A percentile compares a stretch with the other conserved stretches of the same genome.
phyloP scores from a whole-genome alignment of 139 green algal genomes.

The Volvox reticuliferus region DNA sequence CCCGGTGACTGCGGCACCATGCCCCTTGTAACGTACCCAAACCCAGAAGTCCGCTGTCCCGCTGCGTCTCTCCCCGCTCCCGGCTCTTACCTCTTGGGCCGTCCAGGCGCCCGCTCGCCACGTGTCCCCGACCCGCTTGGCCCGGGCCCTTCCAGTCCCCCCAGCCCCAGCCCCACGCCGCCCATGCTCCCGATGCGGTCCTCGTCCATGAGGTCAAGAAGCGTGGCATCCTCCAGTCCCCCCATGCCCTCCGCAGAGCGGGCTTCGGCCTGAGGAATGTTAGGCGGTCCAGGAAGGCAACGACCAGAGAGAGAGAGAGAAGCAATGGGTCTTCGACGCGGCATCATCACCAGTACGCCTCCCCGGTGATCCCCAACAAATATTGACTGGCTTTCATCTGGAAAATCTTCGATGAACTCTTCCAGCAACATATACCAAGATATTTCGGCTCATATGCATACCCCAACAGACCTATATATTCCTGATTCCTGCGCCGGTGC shows the following conservation, averaged over 20 bases:
- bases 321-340: too few species aligned
- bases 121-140: slow-evolving; percentile 5
- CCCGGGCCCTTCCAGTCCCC: background rate
- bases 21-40: too few species aligned
- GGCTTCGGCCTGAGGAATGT: slow-evolving; percentile 7
- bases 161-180: slow-evolving; percentile 19
- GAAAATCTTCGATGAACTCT: too few species aligned
- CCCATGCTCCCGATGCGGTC: background rate
- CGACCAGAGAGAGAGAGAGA: background rate
- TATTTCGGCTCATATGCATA: too few species aligned
- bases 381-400: too few species aligned
- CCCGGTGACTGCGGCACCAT: too few species aligned
- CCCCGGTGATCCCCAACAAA: too few species aligned
- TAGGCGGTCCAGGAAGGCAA: background rate
- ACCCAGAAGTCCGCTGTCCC: too few species aligned
- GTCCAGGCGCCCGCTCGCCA: slow-evolving; percentile 7
- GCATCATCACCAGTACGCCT: too few species aligned
- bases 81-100: slow-evolving; percentile 38
- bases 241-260: slow-evolving; percentile 9
- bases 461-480: too few species aligned
- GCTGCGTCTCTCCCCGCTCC: background rate
- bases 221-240: background rate
- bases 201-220: slow-evolving; percentile 30
- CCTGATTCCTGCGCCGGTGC: too few species aligned
- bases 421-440: too few species aligned